phyloP scores from a whole-genome alignment of 805 yeast genomes.

The Nakazawaea wyomingensis region DNA sequence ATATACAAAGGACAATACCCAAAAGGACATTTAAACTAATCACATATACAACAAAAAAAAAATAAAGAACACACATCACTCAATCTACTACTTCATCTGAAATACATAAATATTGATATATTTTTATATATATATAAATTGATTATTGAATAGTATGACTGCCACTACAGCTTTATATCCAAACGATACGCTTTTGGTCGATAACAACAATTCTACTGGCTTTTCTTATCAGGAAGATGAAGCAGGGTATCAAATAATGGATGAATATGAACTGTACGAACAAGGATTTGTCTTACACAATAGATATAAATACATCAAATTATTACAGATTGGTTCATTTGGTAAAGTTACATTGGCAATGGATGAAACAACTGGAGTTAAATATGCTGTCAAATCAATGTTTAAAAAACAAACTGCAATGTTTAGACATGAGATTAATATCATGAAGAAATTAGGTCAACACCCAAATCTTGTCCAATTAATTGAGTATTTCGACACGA shows the following conservation, averaged over 20 bases:
- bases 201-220: too few species aligned
- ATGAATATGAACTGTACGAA: constrained; percentile 37
- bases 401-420: constrained; percentile 39
- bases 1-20: too few species aligned
- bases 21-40: too few species aligned
- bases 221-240: not conserved
- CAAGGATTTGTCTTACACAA: constrained; percentile 30
- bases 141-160: not conserved
- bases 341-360: constrained; percentile 54
- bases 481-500: constrained; percentile 52
- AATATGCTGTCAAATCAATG: constrained; percentile 55
- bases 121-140: too few species aligned
- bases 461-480: constrained; percentile 56
- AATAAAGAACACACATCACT: not conserved
- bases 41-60: too few species aligned
- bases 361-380: constrained; percentile 26
- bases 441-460: constrained; percentile 35
- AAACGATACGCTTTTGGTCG: not conserved
- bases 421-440: constrained; percentile 50
- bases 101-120: too few species aligned
- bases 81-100: not conserved
- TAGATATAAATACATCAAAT: constrained; percentile 37
- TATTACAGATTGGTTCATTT: constrained; percentile 55
- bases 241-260: constrained; percentile 19
- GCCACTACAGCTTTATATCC: not conserved